Evolutionary conservation across 225 moss, liverwort and hornwort genomes (phyloP).

Genomic region (Asterella californica): DNA sequence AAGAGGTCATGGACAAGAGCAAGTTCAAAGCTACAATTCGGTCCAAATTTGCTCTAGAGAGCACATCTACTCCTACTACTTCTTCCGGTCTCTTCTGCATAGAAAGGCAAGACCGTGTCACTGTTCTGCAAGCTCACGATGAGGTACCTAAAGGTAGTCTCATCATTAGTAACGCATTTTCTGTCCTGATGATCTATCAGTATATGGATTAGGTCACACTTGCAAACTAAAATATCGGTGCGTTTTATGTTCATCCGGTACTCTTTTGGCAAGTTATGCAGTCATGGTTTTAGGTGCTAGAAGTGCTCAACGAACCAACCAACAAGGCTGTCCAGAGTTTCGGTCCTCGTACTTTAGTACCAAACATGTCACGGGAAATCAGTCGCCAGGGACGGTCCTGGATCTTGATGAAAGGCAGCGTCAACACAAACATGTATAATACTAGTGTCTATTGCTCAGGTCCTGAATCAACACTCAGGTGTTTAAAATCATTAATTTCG

Average conservation of each 20-base stretch:
- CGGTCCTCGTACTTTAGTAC: background rate
- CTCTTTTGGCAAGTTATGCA: background rate
- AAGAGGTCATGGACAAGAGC: background rate
- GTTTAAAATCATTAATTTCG: background rate
- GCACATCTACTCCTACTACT: background rate
- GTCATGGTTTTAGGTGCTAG: background rate
- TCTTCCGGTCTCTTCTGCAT: background rate
- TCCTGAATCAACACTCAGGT: conserved; percentile 12
- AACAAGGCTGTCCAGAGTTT: background rate
- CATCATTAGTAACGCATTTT: too few relatives aligned
- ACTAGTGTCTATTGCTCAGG: too few relatives aligned
- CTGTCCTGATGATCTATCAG: too few relatives aligned
- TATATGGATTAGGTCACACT: too few relatives aligned
- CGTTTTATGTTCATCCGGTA: conserved; percentile 1
- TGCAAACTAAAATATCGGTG: background rate
- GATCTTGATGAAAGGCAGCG: background rate
- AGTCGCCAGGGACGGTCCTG: background rate
- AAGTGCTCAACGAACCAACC: background rate
- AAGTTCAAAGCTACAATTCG: background rate
- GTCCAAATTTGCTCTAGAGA: background rate
- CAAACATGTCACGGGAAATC: background rate
- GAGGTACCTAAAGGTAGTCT: too few relatives aligned
- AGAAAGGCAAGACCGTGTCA: too few relatives aligned
- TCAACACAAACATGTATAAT: too few relatives aligned
- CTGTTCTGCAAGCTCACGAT: too few relatives aligned